Conservation (phyloP, 1,139 yeast species). For the Nakaseomyces delphensis region DNA sequence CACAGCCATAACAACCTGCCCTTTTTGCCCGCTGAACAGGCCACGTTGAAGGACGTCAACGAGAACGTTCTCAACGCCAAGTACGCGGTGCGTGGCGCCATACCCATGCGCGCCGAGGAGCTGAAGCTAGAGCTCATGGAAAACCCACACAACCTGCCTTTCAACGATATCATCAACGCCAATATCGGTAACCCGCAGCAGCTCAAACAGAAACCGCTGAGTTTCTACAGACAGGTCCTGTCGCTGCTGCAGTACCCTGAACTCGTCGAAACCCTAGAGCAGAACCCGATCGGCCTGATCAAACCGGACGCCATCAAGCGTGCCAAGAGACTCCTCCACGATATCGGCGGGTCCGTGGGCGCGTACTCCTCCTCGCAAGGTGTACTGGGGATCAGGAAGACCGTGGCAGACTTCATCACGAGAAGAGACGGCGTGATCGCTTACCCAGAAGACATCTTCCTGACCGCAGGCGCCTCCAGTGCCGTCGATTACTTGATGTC, state of each 20-base stretch:
- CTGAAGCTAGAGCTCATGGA: slow-evolving; percentile 46
- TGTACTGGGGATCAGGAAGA: slow-evolving; percentile 55
- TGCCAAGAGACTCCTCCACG: slow-evolving; percentile 50
- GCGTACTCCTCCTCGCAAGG: slow-evolving; percentile 96
- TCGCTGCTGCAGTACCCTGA: slow-evolving; percentile 80
- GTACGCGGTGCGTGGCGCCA: slow-evolving; percentile 90
- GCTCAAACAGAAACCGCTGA: slow-evolving; percentile 82
- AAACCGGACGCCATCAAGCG: slow-evolving; percentile 68
- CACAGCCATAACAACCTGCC: slow-evolving; percentile 5
- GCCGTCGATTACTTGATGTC: slow-evolving; percentile 75
- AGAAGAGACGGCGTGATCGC: slow-evolving; percentile 61
- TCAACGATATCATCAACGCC: slow-evolving; percentile 68
- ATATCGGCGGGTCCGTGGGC: slow-evolving; percentile 71
- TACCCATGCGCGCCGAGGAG: slow-evolving; percentile 91
- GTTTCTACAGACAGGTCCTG: slow-evolving; percentile 90
- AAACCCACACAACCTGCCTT: slow-evolving; percentile 61
- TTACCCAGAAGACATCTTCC: slow-evolving; percentile 60
- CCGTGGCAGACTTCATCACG: slow-evolving; percentile 72
- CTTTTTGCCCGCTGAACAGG: slow-evolving; percentile 29
- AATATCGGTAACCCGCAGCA: slow-evolving; percentile 98
- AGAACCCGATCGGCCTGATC: slow-evolving; percentile 30
- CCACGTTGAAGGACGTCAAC: slow-evolving; percentile 50
- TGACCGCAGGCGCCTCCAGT: slow-evolving; percentile 90
- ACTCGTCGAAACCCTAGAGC: slow-evolving; percentile 33
- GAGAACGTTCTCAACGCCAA: slow-evolving; percentile 72